These are phyloP conservation scores for Setaria viridis DNA, from an alignment of 202 grass and related monocot genomes.

Conservation along the genomic window DNA sequence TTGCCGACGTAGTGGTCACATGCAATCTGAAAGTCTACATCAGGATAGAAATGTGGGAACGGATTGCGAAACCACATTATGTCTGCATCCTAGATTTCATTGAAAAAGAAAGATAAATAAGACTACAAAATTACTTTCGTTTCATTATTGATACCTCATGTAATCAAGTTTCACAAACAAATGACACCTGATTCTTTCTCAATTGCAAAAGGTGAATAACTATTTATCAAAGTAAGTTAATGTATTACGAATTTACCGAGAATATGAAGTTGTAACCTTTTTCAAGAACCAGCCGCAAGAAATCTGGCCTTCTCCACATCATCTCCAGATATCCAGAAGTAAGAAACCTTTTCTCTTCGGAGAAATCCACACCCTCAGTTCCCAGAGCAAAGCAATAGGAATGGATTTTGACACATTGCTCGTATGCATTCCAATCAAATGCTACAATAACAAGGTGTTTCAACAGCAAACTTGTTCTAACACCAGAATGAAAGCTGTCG, in stretches of 20 bases:
- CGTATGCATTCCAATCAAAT: slow-evolving; percentile 69
- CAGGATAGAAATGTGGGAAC: slow-evolving; percentile 72
- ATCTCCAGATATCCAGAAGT: slow-evolving; percentile 73
- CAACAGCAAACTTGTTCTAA: slow-evolving; percentile 54
- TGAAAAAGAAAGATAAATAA: slow-evolving; percentile 17
- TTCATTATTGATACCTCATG: neutral
- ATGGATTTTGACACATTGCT: slow-evolving; percentile 67
- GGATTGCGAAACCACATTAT: slow-evolving; percentile 87
- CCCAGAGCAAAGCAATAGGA: slow-evolving; percentile 67
- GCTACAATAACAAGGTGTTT: slow-evolving; percentile 70
- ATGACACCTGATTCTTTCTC: neutral
- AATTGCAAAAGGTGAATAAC: neutral
- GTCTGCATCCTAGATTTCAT: slow-evolving; percentile 61
- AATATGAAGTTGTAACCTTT: slow-evolving; percentile 77
- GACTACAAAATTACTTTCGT: neutral
- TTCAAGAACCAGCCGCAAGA: slow-evolving; percentile 72
- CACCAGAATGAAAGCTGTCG: slow-evolving; percentile 58
- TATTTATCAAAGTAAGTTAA: slow-evolving; percentile 2
- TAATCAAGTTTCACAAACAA: neutral
- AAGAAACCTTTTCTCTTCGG: slow-evolving; percentile 72
- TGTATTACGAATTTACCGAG: slow-evolving; percentile 53
- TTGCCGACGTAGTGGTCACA: slow-evolving; percentile 74
- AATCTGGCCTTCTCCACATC: slow-evolving; percentile 82
- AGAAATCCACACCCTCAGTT: slow-evolving; percentile 72
- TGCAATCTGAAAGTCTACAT: slow-evolving; percentile 78